Base-by-base conservation (phyloP, 208 protist species). In the Leishmania martiniquensis region DNA sequence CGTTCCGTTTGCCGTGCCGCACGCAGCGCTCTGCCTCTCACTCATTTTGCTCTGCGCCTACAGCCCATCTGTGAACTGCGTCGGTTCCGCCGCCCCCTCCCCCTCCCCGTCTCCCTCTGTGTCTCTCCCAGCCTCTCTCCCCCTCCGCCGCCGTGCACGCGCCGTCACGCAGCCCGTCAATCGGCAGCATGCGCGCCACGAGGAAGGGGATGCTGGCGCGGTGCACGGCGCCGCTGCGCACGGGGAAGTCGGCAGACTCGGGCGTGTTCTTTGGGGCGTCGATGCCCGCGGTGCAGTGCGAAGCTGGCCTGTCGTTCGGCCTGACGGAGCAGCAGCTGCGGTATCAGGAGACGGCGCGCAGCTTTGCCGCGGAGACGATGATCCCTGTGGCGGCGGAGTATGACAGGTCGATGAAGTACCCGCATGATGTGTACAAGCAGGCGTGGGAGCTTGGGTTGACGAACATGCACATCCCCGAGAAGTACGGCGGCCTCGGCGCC, bases 401-500 rank as follows among this genome's bases (percentile, higher is more conserved):
- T 75, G 93, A 97, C 82, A 55, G 80, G 63, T 88, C 88, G 25
- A 93, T 91, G 87, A 82, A 90, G 79, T 97, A 87, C 82, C 92
- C 92, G 0, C 78, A 90, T 34, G 85, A 87, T 3, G 67, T 96
- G 42, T 96, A 97, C 87, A 89, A 92, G 74, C 82, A 96, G 84
- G 91, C 91, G 17, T 95, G 89, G 89, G 92, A 91, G 81, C 83
- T 95, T 9, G 95, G 95, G n/a, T 80, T 98, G 20, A 83, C 83
- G 32, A 98, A 97, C 81, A 87, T 94, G 75, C 92, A 95, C 82
- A 89, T 98, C 57, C 94, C 94, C 0, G 82, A 89, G 73, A 86
- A 84, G 68, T 96, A 90, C 84, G 96, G 94, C 49, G 96, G 96
- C 22, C 68, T 96, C 1, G 93, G 90, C 37, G 87, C 92, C 9